These are phyloP conservation scores for Fusarium subglutinans DNA, from an alignment of 2,329 filamentous ascomycete genomes.

Conservation along the genomic window DNA sequence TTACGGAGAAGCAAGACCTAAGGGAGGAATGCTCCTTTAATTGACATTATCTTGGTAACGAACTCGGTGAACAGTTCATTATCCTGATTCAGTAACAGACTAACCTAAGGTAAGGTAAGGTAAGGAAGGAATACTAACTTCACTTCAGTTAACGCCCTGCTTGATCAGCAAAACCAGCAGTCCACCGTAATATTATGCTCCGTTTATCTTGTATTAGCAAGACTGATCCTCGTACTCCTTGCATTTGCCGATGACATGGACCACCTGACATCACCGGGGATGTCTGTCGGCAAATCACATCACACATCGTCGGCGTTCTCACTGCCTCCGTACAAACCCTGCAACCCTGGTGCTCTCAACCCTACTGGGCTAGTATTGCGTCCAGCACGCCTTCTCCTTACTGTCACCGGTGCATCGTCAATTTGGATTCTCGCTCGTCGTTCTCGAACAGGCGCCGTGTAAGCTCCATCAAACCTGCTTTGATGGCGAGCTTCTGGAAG, in stretches of 20 bases:
- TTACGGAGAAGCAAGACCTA: neutral
- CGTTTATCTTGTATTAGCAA: slow-evolving; percentile 5
- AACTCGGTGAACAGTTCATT: neutral
- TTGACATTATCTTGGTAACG: neutral
- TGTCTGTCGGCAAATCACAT: slow-evolving; percentile 21
- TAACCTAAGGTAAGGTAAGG: neutral
- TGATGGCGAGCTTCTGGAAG: slow-evolving; percentile 39
- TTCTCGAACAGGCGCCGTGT: slow-evolving; percentile 31
- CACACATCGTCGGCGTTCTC: slow-evolving; percentile 57
- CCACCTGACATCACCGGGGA: slow-evolving; percentile 6
- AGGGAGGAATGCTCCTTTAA: neutral
- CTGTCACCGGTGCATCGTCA: neutral
- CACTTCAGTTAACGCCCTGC: neutral
- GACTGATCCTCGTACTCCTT: slow-evolving; percentile 7
- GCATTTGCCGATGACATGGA: neutral
- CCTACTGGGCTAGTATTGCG: slow-evolving; percentile 49
- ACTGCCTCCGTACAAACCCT: slow-evolving; percentile 57
- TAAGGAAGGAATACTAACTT: neutral
- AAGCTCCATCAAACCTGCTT: slow-evolving; percentile 35
- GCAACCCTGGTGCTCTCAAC: slow-evolving; percentile 55
- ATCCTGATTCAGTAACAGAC: neutral
- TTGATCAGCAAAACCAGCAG: neutral
- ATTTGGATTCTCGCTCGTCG: slow-evolving; percentile 4
- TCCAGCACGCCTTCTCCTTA: slow-evolving; percentile 25
- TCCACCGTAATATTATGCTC: slow-evolving; percentile 2